These are phyloP conservation scores for Globisporangium acanthophoron DNA, from an alignment of 352 stramenopile genomes.

Conservation along the genomic window DNA sequence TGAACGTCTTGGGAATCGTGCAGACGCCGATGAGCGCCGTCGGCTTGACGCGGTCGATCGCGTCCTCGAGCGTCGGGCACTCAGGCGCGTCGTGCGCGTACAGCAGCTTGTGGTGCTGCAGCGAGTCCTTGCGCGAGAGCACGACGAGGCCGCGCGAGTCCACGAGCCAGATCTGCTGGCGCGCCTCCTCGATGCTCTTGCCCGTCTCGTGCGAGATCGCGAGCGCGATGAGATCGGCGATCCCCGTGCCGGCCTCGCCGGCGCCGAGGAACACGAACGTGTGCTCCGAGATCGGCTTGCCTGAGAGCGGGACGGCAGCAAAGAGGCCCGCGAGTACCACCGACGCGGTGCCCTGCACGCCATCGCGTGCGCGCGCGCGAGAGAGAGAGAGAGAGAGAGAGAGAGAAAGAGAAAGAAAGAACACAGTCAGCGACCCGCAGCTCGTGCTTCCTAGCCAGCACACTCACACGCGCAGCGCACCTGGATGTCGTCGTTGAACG, in stretches of 20 bases:
- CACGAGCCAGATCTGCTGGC: slow-evolving; percentile 90
- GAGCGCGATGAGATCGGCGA: slow-evolving; percentile 90
- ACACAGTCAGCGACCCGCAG: no score
- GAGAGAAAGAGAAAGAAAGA: no score
- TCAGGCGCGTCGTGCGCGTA: slow-evolving; percentile 80
- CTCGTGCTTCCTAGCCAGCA: no score
- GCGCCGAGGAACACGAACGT: slow-evolving; percentile 94
- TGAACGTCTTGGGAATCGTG: slow-evolving; percentile 90
- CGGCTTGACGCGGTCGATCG: slow-evolving; percentile 86
- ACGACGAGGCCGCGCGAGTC: slow-evolving; percentile 90
- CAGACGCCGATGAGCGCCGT: slow-evolving; percentile 95
- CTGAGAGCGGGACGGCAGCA: slow-evolving; percentile 62
- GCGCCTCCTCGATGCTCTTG: slow-evolving; percentile 83
- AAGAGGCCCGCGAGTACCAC: slow-evolving; percentile 78
- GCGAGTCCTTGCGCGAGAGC: slow-evolving; percentile 56
- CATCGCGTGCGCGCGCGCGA: no score
- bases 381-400: no score
- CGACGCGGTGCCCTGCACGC: slow-evolving; percentile 61
- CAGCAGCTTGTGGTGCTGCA: slow-evolving; percentile 88
- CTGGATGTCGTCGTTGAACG: slow-evolving; percentile 97
- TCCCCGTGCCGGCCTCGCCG: slow-evolving; percentile 93
- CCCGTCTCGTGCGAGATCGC: slow-evolving; percentile 88
- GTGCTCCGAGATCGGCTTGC: slow-evolving; percentile 87
- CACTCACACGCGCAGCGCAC: neutral
- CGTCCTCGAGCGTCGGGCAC: slow-evolving; percentile 59